Percentiles rank a stretch among this genome's conserved stretches.
Evolutionary conservation across 805 yeast species (phyloP).

Genomic region (Nakazawaea sp.): DNA sequence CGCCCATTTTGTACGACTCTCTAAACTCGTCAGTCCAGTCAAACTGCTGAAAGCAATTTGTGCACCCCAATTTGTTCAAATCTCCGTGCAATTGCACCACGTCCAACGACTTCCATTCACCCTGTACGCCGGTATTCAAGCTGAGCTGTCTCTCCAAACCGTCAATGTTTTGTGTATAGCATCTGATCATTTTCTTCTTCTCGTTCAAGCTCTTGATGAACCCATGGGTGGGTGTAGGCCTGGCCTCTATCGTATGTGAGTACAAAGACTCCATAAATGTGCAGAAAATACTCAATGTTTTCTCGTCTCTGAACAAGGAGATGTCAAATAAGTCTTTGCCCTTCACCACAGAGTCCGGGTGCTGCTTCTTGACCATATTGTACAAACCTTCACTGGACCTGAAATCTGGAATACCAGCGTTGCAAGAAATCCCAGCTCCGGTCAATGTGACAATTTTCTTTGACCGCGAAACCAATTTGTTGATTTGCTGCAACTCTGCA

Average conservation of each 20-base stretch:
- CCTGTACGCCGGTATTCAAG: conserved; percentile 48
- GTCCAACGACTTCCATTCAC: conserved; percentile 55
- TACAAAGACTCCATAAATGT: conserved; percentile 83
- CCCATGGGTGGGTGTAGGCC: conserved; percentile 78
- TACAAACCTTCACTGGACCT: conserved; percentile 81
- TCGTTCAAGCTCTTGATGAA: conserved; percentile 59
- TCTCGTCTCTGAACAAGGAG: conserved; percentile 64
- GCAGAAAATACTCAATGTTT: conserved; percentile 69
- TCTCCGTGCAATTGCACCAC: conserved; percentile 93
- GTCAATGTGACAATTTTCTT: conserved; percentile 64
- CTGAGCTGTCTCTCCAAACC: conserved; percentile 70
- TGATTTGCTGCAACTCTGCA: background rate
- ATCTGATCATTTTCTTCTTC: conserved; percentile 63
- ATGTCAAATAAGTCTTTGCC: conserved; percentile 93
- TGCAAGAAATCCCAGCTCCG: conserved; percentile 96
- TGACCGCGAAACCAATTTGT: conserved; percentile 34
- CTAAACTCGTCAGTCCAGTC: conserved; percentile 56
- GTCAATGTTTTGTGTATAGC: conserved; percentile 95
- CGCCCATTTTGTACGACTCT: conserved; percentile 47
- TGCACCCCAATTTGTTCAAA: conserved; percentile 69
- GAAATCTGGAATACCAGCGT: conserved; percentile 96
- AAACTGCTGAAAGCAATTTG: conserved; percentile 51
- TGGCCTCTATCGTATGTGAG: conserved; percentile 52
- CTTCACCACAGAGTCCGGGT: conserved; percentile 56
- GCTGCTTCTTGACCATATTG: conserved; percentile 56